Percentiles rank a stretch among this genome's conserved stretches.
Evolutionary conservation across 106 monocot genomes (phyloP).

Genomic region (Phalaenopsis aphrodite): DNA sequence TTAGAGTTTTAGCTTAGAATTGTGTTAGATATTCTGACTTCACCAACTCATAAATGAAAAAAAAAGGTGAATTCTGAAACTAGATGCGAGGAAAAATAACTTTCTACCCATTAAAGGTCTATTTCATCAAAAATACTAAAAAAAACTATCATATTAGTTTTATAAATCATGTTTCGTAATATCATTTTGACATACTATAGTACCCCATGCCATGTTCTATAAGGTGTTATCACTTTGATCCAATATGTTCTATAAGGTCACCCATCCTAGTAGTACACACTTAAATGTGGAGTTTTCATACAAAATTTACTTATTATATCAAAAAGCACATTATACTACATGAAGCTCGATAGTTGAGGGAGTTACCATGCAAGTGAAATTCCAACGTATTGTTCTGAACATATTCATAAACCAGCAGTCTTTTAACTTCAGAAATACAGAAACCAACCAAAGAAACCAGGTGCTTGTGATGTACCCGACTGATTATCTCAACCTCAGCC

Average conservation of each 20-base stretch:
- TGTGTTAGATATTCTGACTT: neutral
- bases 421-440: conserved; percentile 35
- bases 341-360: too few species aligned
- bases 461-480: conserved; percentile 47
- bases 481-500: conserved; percentile 52
- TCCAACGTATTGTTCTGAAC: conserved; percentile 45
- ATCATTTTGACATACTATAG: neutral
- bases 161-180: neutral
- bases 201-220: too few species aligned
- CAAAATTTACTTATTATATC: too few species aligned
- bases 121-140: neutral
- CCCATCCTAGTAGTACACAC: too few species aligned
- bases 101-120: neutral
- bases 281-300: too few species aligned
- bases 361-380: conserved; percentile 51
- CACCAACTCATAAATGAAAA: neutral
- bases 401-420: conserved; percentile 51
- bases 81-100: neutral
- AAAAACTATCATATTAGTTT: neutral
- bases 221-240: too few species aligned
- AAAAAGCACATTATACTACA: too few species aligned
- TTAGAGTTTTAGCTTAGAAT: neutral
- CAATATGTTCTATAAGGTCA: too few species aligned
- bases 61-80: neutral
- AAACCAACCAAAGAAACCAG: conserved; percentile 55